These are phyloP conservation scores for Cucumis melo DNA, from an alignment of 306 rosid species.

Conservation along the genomic window DNA sequence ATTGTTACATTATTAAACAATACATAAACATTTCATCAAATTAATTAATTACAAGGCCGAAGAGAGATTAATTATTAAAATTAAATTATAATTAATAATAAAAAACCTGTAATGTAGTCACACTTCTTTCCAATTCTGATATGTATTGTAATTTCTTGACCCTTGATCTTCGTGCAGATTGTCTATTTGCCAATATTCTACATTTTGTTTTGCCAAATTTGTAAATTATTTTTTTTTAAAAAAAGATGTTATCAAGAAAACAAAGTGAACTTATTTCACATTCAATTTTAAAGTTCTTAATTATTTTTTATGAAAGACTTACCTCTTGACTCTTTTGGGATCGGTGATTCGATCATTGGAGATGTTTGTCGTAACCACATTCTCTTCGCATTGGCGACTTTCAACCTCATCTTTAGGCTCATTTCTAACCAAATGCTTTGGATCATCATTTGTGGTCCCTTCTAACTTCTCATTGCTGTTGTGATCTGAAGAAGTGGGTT, in stretches of 20 bases:
- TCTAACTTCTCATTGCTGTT: slow-evolving; percentile 44
- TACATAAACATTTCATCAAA: neutral
- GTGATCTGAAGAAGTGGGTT: slow-evolving; percentile 71
- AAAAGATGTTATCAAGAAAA: neutral
- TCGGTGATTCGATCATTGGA: slow-evolving; percentile 40
- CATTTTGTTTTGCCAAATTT: neutral
- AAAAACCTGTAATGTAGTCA: slow-evolving; percentile 66
- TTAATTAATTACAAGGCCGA: too few relatives aligned
- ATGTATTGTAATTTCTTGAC: slow-evolving; percentile 91
- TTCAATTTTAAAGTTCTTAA: too few relatives aligned
- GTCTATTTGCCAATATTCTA: slow-evolving; percentile 93
- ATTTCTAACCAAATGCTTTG: slow-evolving; percentile 18
- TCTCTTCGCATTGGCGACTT: slow-evolving; percentile 37
- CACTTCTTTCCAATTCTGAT: slow-evolving; percentile 81
- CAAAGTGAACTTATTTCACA: neutral
- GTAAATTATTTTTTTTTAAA: neutral
- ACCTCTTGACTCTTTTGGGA: slow-evolving; percentile 92
- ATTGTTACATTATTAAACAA: neutral
- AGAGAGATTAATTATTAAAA: neutral
- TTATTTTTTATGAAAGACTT: neutral
- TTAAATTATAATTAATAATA: neutral
- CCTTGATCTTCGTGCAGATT: slow-evolving; percentile 92
- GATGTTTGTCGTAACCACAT: slow-evolving; percentile 2
- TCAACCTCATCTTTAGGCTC: slow-evolving; percentile 47
- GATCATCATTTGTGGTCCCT: neutral